phyloP scores from a whole-genome alignment of 2,329 filamentous ascomycete genomes.

The Cladosporium sp. region DNA sequence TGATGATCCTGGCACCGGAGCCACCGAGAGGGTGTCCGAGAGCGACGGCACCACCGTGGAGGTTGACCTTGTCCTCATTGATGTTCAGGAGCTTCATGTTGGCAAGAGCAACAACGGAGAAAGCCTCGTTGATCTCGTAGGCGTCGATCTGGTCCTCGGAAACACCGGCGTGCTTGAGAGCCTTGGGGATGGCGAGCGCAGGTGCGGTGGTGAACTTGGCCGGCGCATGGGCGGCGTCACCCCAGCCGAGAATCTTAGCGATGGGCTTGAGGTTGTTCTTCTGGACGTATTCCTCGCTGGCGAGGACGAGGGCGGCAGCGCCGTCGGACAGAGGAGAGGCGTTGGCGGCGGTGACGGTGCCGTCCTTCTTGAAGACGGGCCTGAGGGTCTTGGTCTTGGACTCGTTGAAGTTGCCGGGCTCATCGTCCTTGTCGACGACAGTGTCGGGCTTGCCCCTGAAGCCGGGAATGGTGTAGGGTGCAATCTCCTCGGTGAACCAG shows the following conservation, averaged over 20 bases:
- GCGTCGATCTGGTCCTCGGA: conserved; percentile 74
- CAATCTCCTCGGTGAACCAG: conserved; percentile 79
- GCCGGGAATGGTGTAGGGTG: conserved; percentile 79
- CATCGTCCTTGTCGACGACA: conserved; percentile 79
- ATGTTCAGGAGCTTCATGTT: conserved; percentile 90
- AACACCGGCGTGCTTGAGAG: conserved; percentile 87
- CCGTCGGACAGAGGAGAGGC: conserved; percentile 95
- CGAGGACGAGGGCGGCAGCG: conserved; percentile 84
- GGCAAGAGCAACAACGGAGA: conserved; percentile 91
- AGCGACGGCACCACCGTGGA: conserved; percentile 91
- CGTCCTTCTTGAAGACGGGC: conserved; percentile 73
- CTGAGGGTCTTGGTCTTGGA: conserved; percentile 52
- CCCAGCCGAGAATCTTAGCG: conserved; percentile 96
- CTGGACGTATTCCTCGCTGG: conserved; percentile 91
- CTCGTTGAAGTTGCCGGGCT: conserved; percentile 78
- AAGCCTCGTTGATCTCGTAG: conserved; percentile 99
- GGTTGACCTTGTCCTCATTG: conserved; percentile 80
- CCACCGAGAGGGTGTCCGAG: conserved; percentile 92
- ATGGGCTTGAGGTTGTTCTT: conserved; percentile 86
- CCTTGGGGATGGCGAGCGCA: conserved; percentile 92
- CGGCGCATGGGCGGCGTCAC: conserved; percentile 83
- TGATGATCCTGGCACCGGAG: conserved; percentile 88
- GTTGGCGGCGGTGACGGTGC: conserved; percentile 93
- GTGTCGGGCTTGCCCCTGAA: conserved; percentile 85
- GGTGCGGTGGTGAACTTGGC: conserved; percentile 95